These are phyloP conservation scores for Gentiana straminea DNA, from an alignment of 257 asterid species.

Conservation along the genomic window DNA sequence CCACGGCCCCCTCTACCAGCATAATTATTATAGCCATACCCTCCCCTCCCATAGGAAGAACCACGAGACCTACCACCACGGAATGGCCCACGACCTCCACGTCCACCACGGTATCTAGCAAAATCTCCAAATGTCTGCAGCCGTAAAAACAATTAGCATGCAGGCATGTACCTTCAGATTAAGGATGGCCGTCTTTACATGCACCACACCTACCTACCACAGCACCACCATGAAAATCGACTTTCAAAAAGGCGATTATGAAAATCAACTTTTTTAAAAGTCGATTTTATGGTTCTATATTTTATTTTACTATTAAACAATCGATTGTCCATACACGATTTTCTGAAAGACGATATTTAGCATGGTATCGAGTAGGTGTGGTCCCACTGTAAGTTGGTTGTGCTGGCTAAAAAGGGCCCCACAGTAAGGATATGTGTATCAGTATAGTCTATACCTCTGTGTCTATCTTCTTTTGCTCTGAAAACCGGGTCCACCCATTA, in stretches of 20 bases:
- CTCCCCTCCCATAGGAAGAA: slow-evolving; percentile 44
- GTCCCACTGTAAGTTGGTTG: no score
- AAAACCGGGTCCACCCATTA: slow-evolving; percentile 72
- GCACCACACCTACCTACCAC: no score
- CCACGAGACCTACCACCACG: slow-evolving; percentile 81
- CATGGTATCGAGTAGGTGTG: no score
- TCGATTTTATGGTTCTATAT: no score
- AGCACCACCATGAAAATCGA: no score
- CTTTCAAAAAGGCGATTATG: no score
- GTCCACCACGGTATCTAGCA: slow-evolving; percentile 75
- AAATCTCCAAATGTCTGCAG: slow-evolving; percentile 92
- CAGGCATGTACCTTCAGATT: not conserved
- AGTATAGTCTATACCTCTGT: slow-evolving; percentile 50
- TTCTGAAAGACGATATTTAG: no score
- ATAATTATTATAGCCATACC: slow-evolving; percentile 37
- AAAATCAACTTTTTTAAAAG: no score
- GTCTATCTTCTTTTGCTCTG: slow-evolving; percentile 91
- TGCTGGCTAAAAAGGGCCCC: no score
- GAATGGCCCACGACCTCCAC: slow-evolving; percentile 71
- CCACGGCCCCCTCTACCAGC: slow-evolving; percentile 47
- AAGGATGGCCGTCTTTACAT: no score
- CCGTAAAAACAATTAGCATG: slow-evolving; percentile 13
- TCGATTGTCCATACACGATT: no score
- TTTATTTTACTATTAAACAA: no score
- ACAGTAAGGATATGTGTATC: not conserved